Conservation (phyloP, 148 eudicot species). For the Persicaria maculosa region DNA sequence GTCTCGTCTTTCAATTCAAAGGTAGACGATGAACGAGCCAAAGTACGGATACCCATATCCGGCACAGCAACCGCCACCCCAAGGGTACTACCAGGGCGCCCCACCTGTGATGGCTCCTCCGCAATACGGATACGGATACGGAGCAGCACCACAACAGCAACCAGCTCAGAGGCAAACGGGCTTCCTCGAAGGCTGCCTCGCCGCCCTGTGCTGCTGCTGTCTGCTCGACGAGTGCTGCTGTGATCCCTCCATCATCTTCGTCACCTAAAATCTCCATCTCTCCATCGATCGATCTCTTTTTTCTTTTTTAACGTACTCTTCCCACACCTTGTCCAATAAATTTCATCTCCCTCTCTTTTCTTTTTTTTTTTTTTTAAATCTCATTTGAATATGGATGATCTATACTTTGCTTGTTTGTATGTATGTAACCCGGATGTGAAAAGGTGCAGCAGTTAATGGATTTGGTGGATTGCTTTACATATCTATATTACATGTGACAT, state of each 20-base stretch:
- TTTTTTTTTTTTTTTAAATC: too few relatives aligned
- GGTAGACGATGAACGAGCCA: not conserved
- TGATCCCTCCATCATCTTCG: conserved; percentile 19
- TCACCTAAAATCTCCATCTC: not conserved
- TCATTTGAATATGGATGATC: too few relatives aligned
- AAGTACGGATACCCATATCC: not conserved
- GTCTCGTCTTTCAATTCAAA: too few relatives aligned
- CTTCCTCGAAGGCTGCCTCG: conserved; percentile 43
- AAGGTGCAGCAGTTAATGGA: too few relatives aligned
- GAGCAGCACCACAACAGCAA: conserved; percentile 12
- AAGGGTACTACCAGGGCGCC: conserved; percentile 47
- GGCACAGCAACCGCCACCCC: not conserved
- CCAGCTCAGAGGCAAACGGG: conserved; percentile 27
- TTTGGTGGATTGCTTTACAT: too few relatives aligned
- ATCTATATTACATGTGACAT: too few relatives aligned
- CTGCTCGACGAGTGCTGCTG: conserved; percentile 21
- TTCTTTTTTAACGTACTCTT: not conserved
- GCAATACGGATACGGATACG: conserved; percentile 19
- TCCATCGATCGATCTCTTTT: not conserved
- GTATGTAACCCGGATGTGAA: too few relatives aligned
- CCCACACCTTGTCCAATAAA: not conserved
- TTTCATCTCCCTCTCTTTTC: not conserved
- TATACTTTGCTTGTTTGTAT: too few relatives aligned
- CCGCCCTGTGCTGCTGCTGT: conserved; percentile 21
- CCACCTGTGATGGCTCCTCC: conserved; percentile 54